Evolutionary conservation across 2,329 filamentous ascomycete genomes (phyloP), one percentile per base, ranked within the genome.

Genomic region (Metarhizium rileyi): DNA sequence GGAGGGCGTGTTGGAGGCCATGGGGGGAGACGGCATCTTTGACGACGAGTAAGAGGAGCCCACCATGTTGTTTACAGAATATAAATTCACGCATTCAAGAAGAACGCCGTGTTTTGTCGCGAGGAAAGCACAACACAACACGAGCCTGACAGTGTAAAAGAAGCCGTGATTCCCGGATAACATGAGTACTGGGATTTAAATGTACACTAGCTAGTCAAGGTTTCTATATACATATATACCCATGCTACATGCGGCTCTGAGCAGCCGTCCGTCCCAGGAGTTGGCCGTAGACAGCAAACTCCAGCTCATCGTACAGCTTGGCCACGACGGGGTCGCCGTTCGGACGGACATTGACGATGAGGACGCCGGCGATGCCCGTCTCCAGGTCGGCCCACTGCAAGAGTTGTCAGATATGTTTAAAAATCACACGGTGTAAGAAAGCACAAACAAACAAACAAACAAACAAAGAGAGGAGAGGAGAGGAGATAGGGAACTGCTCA

Each of bases 1-100:
- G 47, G 64, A 69, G 52, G 69, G 64, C 41, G 71, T 71, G 5
- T 59, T 76, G n/a, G 63, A 68, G 56, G 60, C 62, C 2, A 69
- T 72, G 57, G 53, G 61, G 23, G 49, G 53, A 26, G 64, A 67
- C 35, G 60, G 61, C 27, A 45, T 63, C 27, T 53, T 67, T 18
- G 45, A 42, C 25, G 49, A 49, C 5, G 33, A 50, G 2, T 23
- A 25, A n/a, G n/a, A n/a, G n/a, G n/a, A n/a, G n/a, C n/a, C n/a
- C n/a, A n/a, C n/a, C n/a, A n/a, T n/a, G n/a, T n/a, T n/a, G n/a
- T n/a, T n/a, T n/a, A n/a, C n/a, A n/a, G n/a, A n/a, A n/a, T n/a
- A n/a, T n/a, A n/a, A n/a, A n/a, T n/a, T n/a, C n/a, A n/a, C n/a
- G n/a, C n/a, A n/a, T n/a, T n/a, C n/a, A n/a, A n/a, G n/a, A n/a